Conservation (phyloP, 139 green algal species). For the Gonium pectorale region DNA sequence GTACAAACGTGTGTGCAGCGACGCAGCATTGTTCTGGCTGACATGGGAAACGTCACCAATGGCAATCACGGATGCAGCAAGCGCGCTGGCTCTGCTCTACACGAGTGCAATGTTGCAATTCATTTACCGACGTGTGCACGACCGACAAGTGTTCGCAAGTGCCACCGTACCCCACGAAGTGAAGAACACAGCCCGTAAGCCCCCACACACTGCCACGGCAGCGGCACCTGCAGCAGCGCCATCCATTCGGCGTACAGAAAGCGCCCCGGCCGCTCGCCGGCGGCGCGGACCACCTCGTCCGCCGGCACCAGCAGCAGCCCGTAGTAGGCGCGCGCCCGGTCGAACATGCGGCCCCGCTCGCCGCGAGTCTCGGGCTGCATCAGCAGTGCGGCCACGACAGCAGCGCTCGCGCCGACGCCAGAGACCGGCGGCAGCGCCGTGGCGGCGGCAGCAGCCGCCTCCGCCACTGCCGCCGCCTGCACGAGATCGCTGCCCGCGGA, state of each 20-base stretch:
- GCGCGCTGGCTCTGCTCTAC: too few relatives aligned
- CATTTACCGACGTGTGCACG: too few relatives aligned
- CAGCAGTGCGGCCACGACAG: conserved; percentile 9
- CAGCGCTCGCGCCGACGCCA: background rate
- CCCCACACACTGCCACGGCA: too few relatives aligned
- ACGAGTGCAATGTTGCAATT: too few relatives aligned
- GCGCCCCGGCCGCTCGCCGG: conserved; percentile 59
- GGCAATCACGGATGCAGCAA: too few relatives aligned
- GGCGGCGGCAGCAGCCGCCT: background rate
- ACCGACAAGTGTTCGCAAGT: too few relatives aligned
- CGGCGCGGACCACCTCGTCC: conserved; percentile 65
- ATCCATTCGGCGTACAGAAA: conserved; percentile 69
- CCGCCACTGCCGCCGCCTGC: background rate
- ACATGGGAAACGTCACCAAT: too few relatives aligned
- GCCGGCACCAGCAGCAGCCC: conserved; percentile 58
- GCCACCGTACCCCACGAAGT: too few relatives aligned
- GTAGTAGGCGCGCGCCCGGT: conserved; percentile 58
- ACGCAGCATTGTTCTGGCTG: too few relatives aligned
- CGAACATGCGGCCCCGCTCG: conserved; percentile 1
- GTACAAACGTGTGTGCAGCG: too few relatives aligned
- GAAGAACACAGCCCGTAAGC: too few relatives aligned
- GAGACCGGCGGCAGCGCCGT: background rate
- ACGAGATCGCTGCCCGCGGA: background rate
- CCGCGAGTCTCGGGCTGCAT: conserved; percentile 3
- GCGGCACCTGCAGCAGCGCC: conserved; percentile 76